Percentiles rank a stretch among this genome's conserved stretches.
These are phyloP conservation scores for Stemphylium beticola DNA, from an alignment of 2,329 filamentous ascomycete genomes.

Conservation along the genomic window DNA sequence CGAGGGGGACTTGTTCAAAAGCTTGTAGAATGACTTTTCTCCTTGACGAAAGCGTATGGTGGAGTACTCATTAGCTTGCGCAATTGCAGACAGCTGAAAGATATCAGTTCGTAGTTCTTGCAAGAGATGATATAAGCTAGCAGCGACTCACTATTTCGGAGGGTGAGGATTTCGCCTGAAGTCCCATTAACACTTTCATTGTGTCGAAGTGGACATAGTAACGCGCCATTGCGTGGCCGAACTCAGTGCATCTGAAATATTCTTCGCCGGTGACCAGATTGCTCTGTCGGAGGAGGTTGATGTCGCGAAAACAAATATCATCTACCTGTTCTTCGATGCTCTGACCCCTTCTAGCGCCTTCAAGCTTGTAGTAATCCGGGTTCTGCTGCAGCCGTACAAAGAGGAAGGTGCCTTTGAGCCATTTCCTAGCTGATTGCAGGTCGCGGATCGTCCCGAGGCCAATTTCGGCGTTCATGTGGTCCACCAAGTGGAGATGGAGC, in stretches of 20 bases:
- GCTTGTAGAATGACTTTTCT: conserved; percentile 73
- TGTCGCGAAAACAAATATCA: conserved; percentile 72
- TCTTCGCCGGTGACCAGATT: conserved; percentile 60
- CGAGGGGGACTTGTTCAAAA: conserved; percentile 71
- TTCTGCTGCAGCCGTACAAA: conserved; percentile 76
- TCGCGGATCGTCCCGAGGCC: conserved; percentile 74
- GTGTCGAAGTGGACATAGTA: conserved; percentile 83
- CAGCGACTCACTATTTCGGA: conserved; percentile 68
- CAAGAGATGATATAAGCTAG: fast-evolving
- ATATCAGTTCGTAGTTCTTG: conserved; percentile 6
- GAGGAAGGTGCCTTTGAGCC: conserved; percentile 80
- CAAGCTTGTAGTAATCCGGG: conserved; percentile 71
- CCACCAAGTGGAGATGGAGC: conserved; percentile 78
- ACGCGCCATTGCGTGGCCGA: conserved; percentile 80
- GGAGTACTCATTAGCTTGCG: conserved; percentile 73
- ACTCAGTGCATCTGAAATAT: conserved; percentile 69
- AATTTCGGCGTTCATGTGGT: conserved; percentile 85
- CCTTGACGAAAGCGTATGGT: conserved; percentile 73
- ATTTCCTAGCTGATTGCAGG: conserved; percentile 69
- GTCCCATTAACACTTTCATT: conserved; percentile 72
- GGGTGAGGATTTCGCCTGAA: conserved; percentile 66
- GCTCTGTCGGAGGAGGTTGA: conserved; percentile 67
- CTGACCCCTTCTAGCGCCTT: conserved; percentile 56
- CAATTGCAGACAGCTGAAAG: conserved; percentile 67
- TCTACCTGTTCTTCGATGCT: conserved; percentile 70